phyloP scores from a whole-genome alignment of 2,329 filamentous ascomycete species.

The Ascochyta viciae-villosae region DNA sequence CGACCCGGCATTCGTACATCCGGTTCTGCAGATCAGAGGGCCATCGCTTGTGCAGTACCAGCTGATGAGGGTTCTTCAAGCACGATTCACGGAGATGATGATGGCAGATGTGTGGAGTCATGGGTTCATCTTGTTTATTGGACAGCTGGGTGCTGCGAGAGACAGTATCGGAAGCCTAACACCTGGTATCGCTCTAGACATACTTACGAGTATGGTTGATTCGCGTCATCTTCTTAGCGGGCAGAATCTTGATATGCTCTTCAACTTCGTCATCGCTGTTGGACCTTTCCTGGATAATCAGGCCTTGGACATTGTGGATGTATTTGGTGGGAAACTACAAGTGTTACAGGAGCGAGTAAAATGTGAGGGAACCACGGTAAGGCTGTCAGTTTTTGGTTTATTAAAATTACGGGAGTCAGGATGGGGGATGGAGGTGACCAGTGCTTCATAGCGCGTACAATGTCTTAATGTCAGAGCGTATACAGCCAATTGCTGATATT shows the following conservation, averaged over 20 bases:
- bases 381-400: no score
- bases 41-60: background rate
- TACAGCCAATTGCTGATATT: no score
- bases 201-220: slow-evolving; percentile 2
- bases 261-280: slow-evolving; percentile 3
- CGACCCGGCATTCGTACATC: background rate
- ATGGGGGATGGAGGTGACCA: no score
- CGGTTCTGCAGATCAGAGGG: background rate
- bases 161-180: slow-evolving; percentile 3
- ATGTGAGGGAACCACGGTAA: no score
- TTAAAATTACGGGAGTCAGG: no score
- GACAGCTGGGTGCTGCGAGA: background rate
- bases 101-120: background rate
- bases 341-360: no score
- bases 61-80: slow-evolving; percentile 1
- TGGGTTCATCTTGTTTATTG: slow-evolving; percentile 7
- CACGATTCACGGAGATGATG: slow-evolving; percentile 1
- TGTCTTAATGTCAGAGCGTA: no score
- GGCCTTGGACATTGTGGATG: background rate
- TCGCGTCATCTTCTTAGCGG: background rate
- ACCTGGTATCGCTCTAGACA: background rate
- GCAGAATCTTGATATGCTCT: slow-evolving; percentile 7
- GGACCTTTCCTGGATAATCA: slow-evolving; percentile 7
- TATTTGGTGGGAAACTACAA: background rate
- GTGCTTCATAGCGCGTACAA: no score